These are phyloP conservation scores for Aspergillus sp. DNA, from an alignment of 2,329 filamentous ascomycete species.

Conservation along the genomic window DNA sequence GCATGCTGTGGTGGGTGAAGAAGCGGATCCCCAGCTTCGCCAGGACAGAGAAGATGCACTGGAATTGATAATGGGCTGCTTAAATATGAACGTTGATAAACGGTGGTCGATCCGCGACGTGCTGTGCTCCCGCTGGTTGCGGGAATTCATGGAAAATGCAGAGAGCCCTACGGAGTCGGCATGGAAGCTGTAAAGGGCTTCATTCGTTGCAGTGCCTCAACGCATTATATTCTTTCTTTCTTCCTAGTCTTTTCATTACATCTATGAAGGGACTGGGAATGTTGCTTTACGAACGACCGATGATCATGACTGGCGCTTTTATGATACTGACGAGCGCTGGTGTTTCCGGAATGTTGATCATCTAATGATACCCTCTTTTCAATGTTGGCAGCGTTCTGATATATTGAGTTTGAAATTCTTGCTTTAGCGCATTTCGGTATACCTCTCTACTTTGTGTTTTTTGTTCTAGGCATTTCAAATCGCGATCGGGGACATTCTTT, in stretches of 20 bases:
- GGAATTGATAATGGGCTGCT: conserved; percentile 61
- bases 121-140: conserved; percentile 59
- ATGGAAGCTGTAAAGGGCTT: conserved; percentile 40
- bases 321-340: conserved; percentile 25
- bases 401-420: background rate
- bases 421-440: conserved; percentile 9
- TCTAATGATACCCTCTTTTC: conserved; percentile 37
- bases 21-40: conserved; percentile 36
- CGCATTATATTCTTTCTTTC: background rate
- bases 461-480: background rate
- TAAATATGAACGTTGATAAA: conserved; percentile 57
- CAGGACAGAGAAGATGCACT: conserved; percentile 54
- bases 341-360: conserved; percentile 26
- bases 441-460: conserved; percentile 11
- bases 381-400: conserved; percentile 8
- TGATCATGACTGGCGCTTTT: conserved; percentile 24
- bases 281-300: conserved; percentile 17
- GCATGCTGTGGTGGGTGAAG: conserved; percentile 50
- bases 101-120: conserved; percentile 62
- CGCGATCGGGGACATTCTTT: background rate
- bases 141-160: conserved; percentile 38
- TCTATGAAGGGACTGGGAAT: background rate
- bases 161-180: conserved; percentile 33
- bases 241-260: background rate
- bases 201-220: background rate